These are phyloP conservation scores for Chlorella sp. DNA, from an alignment of 139 green algal species.

Conservation along the genomic window DNA sequence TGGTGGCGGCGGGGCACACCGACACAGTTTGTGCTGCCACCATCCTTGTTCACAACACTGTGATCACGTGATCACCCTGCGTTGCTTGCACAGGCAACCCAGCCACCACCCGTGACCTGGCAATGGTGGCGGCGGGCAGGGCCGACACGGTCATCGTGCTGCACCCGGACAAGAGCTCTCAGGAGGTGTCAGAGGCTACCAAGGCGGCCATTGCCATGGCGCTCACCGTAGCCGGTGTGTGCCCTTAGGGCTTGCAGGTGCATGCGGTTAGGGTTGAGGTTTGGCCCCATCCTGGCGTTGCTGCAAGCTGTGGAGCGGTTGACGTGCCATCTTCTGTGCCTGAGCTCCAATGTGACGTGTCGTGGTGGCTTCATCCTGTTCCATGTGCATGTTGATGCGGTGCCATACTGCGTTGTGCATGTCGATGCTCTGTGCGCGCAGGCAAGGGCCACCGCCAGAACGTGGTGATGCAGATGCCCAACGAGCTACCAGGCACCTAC, in stretches of 20 bases:
- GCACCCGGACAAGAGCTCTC: constrained; percentile 8
- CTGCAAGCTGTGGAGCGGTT: too few relatives aligned
- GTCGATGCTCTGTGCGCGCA: too few relatives aligned
- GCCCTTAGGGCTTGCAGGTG: too few relatives aligned
- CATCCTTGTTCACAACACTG: too few relatives aligned
- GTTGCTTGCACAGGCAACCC: constrained; percentile 13
- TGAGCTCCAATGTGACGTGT: too few relatives aligned
- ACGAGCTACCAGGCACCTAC: constrained; percentile 9
- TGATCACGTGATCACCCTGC: too few relatives aligned
- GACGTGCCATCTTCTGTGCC: too few relatives aligned
- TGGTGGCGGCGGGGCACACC: constrained; percentile 15
- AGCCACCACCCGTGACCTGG: constrained; percentile 12
- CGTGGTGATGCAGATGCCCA: constrained; percentile 27
- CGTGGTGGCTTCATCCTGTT: too few relatives aligned
- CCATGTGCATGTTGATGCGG: too few relatives aligned
- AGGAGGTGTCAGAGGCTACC: constrained; percentile 19
- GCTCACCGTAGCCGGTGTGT: constrained; percentile 15
- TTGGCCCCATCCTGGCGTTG: too few relatives aligned
- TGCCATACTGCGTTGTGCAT: too few relatives aligned
- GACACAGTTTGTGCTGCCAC: constrained; percentile 33
- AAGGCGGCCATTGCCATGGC: constrained; percentile 33
- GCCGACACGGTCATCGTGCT: constrained; percentile 33
- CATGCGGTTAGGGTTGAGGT: too few relatives aligned
- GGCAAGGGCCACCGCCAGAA: not conserved
- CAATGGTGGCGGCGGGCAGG: constrained; percentile 17